Percentiles rank a stretch among this genome's conserved stretches.
Conservation (phyloP, 1,139 yeast species). For the Taphrina communis region DNA sequence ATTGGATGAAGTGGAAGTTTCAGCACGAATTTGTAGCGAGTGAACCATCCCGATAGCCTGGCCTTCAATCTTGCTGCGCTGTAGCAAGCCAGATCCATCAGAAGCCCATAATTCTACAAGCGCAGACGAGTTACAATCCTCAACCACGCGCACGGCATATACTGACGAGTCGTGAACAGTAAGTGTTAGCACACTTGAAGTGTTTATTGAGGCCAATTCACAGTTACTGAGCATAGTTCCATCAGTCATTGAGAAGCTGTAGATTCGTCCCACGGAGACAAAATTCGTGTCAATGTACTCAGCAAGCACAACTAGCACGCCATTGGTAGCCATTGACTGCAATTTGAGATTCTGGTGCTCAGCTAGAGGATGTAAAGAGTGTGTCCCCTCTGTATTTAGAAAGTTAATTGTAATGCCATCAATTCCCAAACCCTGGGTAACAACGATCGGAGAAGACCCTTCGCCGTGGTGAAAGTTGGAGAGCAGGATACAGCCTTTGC, state of each 20-base stretch:
- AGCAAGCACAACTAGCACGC: neutral
- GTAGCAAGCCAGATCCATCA: neutral
- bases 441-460: neutral
- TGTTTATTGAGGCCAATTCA: neutral
- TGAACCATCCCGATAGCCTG: neutral
- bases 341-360: neutral
- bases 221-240: neutral
- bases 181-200: neutral
- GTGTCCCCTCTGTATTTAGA: neutral
- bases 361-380: neutral
- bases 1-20: conserved; percentile 2
- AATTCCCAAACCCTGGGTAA: neutral
- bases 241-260: neutral
- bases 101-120: neutral
- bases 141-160: neutral
- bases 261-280: neutral
- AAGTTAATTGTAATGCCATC: neutral
- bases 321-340: neutral
- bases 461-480: neutral
- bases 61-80: neutral
- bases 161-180: neutral
- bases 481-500: neutral
- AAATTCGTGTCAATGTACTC: neutral
- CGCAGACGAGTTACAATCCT: neutral
- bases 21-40: neutral